Base-by-base conservation (phyloP, 768 basidiomycete genomes). In the Tephrocybe sp. region DNA sequence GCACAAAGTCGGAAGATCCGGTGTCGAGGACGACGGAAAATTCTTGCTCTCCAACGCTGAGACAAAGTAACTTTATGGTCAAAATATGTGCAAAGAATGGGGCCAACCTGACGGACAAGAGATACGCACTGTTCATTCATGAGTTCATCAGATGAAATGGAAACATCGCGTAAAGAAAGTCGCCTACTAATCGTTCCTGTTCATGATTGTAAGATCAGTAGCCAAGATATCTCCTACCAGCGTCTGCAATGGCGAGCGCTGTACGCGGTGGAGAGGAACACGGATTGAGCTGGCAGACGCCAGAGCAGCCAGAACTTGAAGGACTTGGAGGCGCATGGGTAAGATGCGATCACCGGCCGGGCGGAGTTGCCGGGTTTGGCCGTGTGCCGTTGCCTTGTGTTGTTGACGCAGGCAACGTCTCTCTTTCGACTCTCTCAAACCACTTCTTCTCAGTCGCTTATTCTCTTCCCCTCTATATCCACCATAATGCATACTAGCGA, bases 401-500 rank as follows among this genome's bases (percentile, higher is more conserved):
- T 32, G 55, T 51, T 58, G 53, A 58, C 53, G 53, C 67, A 64
- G 60, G 60, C 57, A 63, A 58, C 59, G 61, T n/a, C 40, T 63
- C 65, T 66, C 58, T 62, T 64, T 60, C 64, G 58, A 61, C 60
- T 53, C 59, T 49, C 60, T 54, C 59, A 46, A 48, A 52, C 6
- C 36, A n/a, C 6, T 54, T 58, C 46, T 56, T 52, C 57, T 61
- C 55, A 55, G 60, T 53, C 49, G 53, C 47, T n/a, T n/a, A n/a
- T n/a, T n/a, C n/a, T n/a, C n/a, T n/a, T n/a, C n/a, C n/a, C 51
- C 56, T 54, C 65, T 56, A 55, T 47, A 51, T 24, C 45, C 32
- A 34, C 47, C 51, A 48, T 54, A 57, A 79, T 92, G 90, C 89
- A 92, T 66, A 89, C 90, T 67, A 87, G 86, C 76, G 91, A 92